phyloP scores from a whole-genome alignment of 2,329 filamentous ascomycete genomes.

The Fusarium duplospermum region DNA sequence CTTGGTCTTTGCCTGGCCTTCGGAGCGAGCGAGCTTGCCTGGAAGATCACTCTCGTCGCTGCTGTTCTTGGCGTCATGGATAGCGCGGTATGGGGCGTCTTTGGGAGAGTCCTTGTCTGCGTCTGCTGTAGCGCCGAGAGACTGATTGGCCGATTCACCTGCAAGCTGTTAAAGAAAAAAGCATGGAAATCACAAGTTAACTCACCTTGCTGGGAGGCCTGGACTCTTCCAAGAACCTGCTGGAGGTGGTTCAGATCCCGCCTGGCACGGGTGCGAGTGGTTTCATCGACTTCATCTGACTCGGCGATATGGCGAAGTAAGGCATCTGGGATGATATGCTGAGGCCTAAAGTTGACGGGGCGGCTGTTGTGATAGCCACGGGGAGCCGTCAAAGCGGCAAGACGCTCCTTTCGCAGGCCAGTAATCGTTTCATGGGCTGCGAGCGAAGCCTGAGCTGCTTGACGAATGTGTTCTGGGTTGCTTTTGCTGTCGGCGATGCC shows the following conservation, averaged over 20 bases:
- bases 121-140: constrained; percentile 20
- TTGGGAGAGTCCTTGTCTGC: constrained; percentile 35
- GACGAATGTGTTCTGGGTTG: constrained; percentile 52
- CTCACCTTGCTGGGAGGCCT: constrained; percentile 43
- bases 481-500: constrained; percentile 54
- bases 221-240: constrained; percentile 43
- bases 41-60: constrained; percentile 54
- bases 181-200: not conserved
- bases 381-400: constrained; percentile 50
- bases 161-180: not conserved
- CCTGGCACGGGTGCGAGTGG: constrained; percentile 51
- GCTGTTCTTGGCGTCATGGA: constrained; percentile 58
- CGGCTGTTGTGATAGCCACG: constrained; percentile 41
- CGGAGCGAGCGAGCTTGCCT: constrained; percentile 55
- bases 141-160: constrained; percentile 31
- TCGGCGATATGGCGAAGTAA: constrained; percentile 54
- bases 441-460: constrained; percentile 52
- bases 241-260: constrained; percentile 54
- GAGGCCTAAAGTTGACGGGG: constrained; percentile 6
- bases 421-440: constrained; percentile 48
- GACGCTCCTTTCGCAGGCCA: constrained; percentile 48
- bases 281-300: constrained; percentile 53
- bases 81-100: constrained; percentile 52
- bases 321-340: constrained; percentile 53
- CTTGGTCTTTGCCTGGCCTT: constrained; percentile 53